Conservation (phyloP, 305 asterid species). For the Fraxinus platypoda region DNA sequence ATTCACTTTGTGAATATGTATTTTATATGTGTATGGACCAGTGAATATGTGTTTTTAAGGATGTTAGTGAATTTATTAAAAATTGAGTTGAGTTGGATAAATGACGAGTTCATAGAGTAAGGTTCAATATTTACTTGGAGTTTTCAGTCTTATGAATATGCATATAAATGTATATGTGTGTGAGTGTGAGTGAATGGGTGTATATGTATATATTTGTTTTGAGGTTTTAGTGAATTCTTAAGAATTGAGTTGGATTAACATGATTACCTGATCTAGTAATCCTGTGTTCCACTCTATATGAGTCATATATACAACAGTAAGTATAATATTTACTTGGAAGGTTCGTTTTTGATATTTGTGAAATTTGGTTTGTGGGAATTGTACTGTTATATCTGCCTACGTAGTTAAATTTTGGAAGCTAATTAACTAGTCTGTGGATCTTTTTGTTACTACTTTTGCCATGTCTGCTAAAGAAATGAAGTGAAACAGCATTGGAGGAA, state of each 20-base stretch:
- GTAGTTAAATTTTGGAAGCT: background rate
- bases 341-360: background rate
- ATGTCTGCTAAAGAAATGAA: background rate
- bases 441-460: background rate
- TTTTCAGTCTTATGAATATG: background rate
- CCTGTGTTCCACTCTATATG: too few species aligned
- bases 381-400: background rate
- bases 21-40: background rate
- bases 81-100: slow-evolving; percentile 14
- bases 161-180: background rate
- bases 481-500: background rate
- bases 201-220: background rate
- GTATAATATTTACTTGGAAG: slow-evolving; percentile 10
- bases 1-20: background rate
- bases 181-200: background rate
- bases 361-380: background rate
- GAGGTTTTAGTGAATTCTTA: background rate
- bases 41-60: background rate
- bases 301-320: too few species aligned
- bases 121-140: background rate
- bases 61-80: background rate
- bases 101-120: background rate
- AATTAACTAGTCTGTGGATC: background rate
- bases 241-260: background rate
- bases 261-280: too few species aligned